Percentiles rank a stretch among this genome's conserved stretches.
phyloP scores from a whole-genome alignment of 805 yeast species.

The Cyberlindnera galapagoensis region DNA sequence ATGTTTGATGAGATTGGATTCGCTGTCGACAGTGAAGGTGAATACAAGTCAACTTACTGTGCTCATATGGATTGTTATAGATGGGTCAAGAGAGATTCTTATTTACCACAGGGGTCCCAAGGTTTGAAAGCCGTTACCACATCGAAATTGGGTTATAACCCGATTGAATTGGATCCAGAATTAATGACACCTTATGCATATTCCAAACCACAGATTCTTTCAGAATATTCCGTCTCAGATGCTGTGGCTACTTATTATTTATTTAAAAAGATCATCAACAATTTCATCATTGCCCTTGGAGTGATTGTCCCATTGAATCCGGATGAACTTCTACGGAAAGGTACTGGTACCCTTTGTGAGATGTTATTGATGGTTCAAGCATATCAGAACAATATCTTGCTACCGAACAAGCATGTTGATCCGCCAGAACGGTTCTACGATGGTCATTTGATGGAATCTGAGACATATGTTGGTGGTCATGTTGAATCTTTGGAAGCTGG shows the following conservation, averaged over 20 bases:
- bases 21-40: slow-evolving; percentile 81
- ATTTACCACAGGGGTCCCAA: slow-evolving; percentile 96
- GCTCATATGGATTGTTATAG: slow-evolving; percentile 95
- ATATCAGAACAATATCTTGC: slow-evolving; percentile 61
- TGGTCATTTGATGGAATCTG: slow-evolving; percentile 90
- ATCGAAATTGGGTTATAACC: slow-evolving; percentile 91
- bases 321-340: slow-evolving; percentile 91
- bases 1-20: slow-evolving; percentile 95
- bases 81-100: slow-evolving; percentile 98
- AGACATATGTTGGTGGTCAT: slow-evolving; percentile 98
- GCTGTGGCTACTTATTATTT: slow-evolving; percentile 98
- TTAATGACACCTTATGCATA: slow-evolving; percentile 97
- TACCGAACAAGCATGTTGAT: slow-evolving; percentile 92
- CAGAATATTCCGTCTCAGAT: slow-evolving; percentile 98
- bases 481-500: slow-evolving; percentile 98
- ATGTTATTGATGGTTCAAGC: slow-evolving; percentile 98
- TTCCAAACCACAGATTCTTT: slow-evolving; percentile 83
- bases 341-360: slow-evolving; percentile 98
- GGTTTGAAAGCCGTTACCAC: slow-evolving; percentile 98
- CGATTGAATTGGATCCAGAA: slow-evolving; percentile 95
- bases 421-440: slow-evolving; percentile 93
- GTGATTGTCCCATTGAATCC: slow-evolving; percentile 95
- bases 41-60: slow-evolving; percentile 87
- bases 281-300: slow-evolving; percentile 91
- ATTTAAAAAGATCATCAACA: slow-evolving; percentile 95